Evolutionary conservation across 1,139 yeast species (phyloP).

Genomic region (Ogataea hybrid): DNA sequence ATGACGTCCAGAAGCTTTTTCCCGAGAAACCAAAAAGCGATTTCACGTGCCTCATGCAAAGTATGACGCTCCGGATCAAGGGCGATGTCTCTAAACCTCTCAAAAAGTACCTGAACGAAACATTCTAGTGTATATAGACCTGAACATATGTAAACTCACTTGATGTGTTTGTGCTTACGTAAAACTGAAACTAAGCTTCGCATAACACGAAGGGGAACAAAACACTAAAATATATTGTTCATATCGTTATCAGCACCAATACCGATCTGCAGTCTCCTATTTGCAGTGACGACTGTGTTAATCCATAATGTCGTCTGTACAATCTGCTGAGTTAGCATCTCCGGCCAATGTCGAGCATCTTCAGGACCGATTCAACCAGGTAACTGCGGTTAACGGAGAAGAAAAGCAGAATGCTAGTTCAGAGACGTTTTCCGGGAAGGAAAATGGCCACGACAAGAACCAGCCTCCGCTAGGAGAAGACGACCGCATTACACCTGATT

Average conservation of each 20-base stretch:
- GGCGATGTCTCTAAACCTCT: slow-evolving; percentile 54
- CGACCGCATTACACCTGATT: neutral
- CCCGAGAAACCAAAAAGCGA: slow-evolving; percentile 44
- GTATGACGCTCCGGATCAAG: slow-evolving; percentile 47
- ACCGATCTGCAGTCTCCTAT: too few species aligned
- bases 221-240: neutral
- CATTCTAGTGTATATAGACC: slow-evolving; percentile 17
- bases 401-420: neutral
- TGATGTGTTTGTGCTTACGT: slow-evolving; percentile 1
- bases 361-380: neutral
- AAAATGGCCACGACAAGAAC: slow-evolving; percentile 4
- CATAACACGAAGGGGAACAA: slow-evolving; percentile 7
- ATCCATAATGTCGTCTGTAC: neutral
- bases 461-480: neutral
- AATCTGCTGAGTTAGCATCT: neutral
- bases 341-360: neutral
- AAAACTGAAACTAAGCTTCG: neutral
- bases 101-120: slow-evolving; percentile 32
- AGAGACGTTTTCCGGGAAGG: slow-evolving; percentile 9
- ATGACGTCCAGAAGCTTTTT: slow-evolving; percentile 50
- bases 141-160: neutral
- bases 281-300: too few species aligned
- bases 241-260: neutral
- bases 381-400: neutral
- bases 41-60: slow-evolving; percentile 40